phyloP scores from a whole-genome alignment of 352 stramenopile species.

The Globisporangium mamillatum region DNA sequence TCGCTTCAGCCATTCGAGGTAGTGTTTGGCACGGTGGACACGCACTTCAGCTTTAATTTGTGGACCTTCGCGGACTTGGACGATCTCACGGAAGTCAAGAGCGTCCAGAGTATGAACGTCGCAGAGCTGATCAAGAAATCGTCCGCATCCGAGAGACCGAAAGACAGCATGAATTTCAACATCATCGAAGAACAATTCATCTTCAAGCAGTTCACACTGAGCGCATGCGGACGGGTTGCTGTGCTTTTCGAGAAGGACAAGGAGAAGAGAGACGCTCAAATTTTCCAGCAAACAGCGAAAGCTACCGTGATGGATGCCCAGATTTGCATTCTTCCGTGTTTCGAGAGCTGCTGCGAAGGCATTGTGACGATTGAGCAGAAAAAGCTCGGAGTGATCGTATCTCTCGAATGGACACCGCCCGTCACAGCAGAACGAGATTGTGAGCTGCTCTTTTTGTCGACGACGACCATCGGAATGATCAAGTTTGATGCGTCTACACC shows the following conservation, averaged over 20 bases:
- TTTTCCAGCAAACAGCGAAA: conserved; percentile 2
- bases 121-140: conserved; percentile 28
- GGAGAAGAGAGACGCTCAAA: background rate
- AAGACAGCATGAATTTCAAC: conserved; percentile 41
- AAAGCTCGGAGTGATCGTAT: conserved; percentile 54
- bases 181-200: conserved; percentile 27
- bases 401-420: conserved; percentile 64
- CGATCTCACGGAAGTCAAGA: conserved; percentile 37
- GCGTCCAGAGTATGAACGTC: conserved; percentile 41
- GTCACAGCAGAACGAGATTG: conserved; percentile 47
- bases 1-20: conserved; percentile 49
- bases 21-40: conserved; percentile 43
- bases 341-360: conserved; percentile 55
- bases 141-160: conserved; percentile 18
- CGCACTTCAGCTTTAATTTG: conserved; percentile 32
- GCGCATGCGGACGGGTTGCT: conserved; percentile 51
- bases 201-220: conserved; percentile 56
- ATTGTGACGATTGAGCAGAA: conserved; percentile 52
- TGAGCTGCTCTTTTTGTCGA: conserved; percentile 63
- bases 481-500: conserved; percentile 39
- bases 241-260: conserved; percentile 38
- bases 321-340: conserved; percentile 49
- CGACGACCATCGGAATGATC: conserved; percentile 60
- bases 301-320: conserved; percentile 9
- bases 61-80: conserved; percentile 65